A percentile compares a stretch with the other conserved stretches of the same genome.
Evolutionary conservation across 225 moss, liverwort and hornwort species (phyloP).

Genomic region (Anthoceros angustus): DNA sequence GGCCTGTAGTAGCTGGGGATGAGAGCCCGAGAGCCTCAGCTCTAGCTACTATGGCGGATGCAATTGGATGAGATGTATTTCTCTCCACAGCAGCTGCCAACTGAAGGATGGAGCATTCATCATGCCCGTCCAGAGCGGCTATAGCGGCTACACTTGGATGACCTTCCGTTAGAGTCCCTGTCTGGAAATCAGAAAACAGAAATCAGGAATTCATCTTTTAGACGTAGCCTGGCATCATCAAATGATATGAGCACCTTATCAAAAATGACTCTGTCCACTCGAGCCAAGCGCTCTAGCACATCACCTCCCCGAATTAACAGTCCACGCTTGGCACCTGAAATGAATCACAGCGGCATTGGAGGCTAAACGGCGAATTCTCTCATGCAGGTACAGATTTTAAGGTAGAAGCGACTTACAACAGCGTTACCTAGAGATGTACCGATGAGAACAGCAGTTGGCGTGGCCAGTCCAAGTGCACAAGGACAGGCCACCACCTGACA

Average conservation of each 20-base stretch:
- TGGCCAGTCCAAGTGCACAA: constrained; percentile 85
- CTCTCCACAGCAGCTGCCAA: constrained; percentile 76
- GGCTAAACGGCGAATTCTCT: not conserved
- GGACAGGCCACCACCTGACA: constrained; percentile 69
- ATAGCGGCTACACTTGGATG: constrained; percentile 59
- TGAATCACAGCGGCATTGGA: not conserved
- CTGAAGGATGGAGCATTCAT: constrained; percentile 21
- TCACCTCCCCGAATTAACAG: constrained; percentile 77
- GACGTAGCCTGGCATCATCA: not conserved
- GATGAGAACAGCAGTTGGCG: constrained; percentile 86
- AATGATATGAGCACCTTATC: constrained; percentile 37
- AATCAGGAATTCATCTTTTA: not conserved
- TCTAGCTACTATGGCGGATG: constrained; percentile 44
- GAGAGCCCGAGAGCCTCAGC: constrained; percentile 29
- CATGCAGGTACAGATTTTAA: not conserved
- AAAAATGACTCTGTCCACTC: constrained; percentile 53
- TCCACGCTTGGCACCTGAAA: constrained; percentile 62
- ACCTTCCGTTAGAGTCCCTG: constrained; percentile 84
- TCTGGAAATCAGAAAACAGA: constrained; percentile 13
- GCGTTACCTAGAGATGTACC: constrained; percentile 59
- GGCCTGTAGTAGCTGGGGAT: constrained; percentile 40
- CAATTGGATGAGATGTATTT: constrained; percentile 70
- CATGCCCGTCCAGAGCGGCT: constrained; percentile 23
- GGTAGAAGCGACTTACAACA: not conserved
- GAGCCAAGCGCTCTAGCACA: constrained; percentile 69